A percentile compares a stretch with the other conserved stretches of the same genome.
Evolutionary conservation across 208 protist species (phyloP).

Genomic region (Crithidia bombi): DNA sequence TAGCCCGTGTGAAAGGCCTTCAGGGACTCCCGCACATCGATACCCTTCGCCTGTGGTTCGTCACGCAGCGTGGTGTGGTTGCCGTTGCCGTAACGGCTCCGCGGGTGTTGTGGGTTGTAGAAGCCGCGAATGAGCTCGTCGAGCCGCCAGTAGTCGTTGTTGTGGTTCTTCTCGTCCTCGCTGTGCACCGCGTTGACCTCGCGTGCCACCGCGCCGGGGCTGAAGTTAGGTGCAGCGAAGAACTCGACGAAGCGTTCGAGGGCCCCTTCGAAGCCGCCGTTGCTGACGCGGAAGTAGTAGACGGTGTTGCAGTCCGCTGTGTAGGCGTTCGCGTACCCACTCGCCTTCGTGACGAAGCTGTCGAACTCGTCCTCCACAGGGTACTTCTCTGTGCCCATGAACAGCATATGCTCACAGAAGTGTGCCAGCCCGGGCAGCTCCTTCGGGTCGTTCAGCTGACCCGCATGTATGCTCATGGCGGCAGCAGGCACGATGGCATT

Average conservation of each 20-base stretch:
- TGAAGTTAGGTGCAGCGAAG: conserved; percentile 92
- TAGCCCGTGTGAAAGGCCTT: conserved; percentile 60
- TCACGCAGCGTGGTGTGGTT: conserved; percentile 85
- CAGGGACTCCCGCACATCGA: conserved; percentile 73
- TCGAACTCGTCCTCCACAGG: conserved; percentile 90
- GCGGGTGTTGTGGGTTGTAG: conserved; percentile 69
- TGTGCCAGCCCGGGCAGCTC: conserved; percentile 86
- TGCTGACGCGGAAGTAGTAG: conserved; percentile 89
- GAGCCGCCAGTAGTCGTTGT: conserved; percentile 79
- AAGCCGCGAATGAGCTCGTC: conserved; percentile 70
- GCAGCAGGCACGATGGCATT: conserved; percentile 61
- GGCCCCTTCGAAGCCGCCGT: conserved; percentile 69
- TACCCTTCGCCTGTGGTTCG: conserved; percentile 43
- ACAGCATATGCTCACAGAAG: conserved; percentile 96
- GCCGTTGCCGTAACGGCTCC: conserved; percentile 87
- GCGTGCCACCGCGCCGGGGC: conserved; percentile 62
- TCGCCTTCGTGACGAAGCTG: conserved; percentile 69
- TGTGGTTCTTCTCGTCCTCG: conserved; percentile 94
- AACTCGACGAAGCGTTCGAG: conserved; percentile 95
- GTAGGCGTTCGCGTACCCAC: conserved; percentile 87
- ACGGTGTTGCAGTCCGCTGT: conserved; percentile 79
- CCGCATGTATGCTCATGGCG: conserved; percentile 79
- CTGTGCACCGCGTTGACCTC: conserved; percentile 94
- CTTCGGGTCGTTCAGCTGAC: conserved; percentile 69
- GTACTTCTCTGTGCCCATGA: conserved; percentile 94